Conservation (phyloP, 2,329 filamentous ascomycete genomes). For the Trichoderma breve region DNA sequence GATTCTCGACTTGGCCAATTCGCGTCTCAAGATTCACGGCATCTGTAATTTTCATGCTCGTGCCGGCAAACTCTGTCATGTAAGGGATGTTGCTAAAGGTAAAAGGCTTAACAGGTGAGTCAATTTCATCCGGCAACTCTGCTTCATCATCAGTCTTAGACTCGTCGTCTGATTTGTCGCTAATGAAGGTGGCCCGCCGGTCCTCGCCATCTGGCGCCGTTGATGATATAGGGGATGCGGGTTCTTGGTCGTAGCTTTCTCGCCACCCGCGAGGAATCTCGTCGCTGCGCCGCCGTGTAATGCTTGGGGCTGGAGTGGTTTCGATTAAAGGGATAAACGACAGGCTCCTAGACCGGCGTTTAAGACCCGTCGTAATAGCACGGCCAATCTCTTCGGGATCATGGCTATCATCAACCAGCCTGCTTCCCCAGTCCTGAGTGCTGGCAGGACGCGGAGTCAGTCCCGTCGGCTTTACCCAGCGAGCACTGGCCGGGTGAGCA, state of each 20-base stretch:
- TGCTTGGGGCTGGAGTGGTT: constrained; percentile 28
- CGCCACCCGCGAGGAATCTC: constrained; percentile 62
- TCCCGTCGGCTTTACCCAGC: constrained; percentile 46
- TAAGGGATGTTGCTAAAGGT: constrained; percentile 50
- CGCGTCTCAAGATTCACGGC: constrained; percentile 54
- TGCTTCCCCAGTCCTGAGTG: constrained; percentile 51
- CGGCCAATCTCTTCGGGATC: constrained; percentile 58
- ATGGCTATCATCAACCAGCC: constrained; percentile 37
- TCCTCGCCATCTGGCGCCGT: constrained; percentile 40
- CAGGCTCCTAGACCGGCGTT: constrained; percentile 59
- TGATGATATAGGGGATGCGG: constrained; percentile 50
- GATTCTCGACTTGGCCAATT: constrained; percentile 50
- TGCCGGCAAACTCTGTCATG: constrained; percentile 48
- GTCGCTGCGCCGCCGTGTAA: constrained; percentile 54
- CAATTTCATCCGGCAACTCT: constrained; percentile 39
- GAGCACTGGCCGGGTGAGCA: constrained; percentile 23
- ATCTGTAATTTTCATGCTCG: constrained; percentile 58
- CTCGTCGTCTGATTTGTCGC: constrained; percentile 35
- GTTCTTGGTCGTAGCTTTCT: constrained; percentile 54
- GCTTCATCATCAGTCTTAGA: constrained; percentile 29
- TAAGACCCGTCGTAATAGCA: constrained; percentile 53
- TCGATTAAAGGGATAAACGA: constrained; percentile 45
- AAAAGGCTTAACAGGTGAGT: constrained; percentile 44
- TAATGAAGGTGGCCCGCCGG: constrained; percentile 25
- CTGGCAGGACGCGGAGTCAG: constrained; percentile 62